Conservation (phyloP, 2,329 filamentous ascomycete genomes). For the Westerdykella sp. region DNA sequence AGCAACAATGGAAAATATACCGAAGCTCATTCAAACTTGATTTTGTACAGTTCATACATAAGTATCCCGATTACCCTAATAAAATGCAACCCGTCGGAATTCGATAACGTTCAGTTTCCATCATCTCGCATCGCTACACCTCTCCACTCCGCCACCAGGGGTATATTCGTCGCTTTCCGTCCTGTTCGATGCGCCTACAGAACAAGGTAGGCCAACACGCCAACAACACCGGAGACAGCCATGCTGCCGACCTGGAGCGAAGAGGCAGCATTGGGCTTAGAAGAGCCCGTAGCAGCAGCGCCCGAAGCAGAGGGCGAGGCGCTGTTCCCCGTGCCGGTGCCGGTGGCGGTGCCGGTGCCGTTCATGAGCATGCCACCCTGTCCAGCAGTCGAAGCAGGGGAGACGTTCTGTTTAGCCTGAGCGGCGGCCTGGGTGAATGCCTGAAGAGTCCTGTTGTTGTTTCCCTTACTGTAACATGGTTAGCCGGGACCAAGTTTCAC, state of each 20-base stretch:
- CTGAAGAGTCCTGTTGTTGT: slow-evolving; percentile 15
- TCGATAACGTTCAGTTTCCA: background rate
- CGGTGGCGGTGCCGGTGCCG: too few species aligned
- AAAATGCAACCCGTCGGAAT: background rate
- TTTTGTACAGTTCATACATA: background rate
- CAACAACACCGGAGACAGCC: slow-evolving; percentile 22
- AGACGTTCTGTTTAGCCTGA: slow-evolving; percentile 15
- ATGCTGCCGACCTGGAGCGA: slow-evolving; percentile 18
- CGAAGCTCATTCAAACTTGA: background rate
- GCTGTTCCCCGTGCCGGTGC: slow-evolving; percentile 2
- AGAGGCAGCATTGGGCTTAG: slow-evolving; percentile 21
- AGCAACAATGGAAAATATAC: too few species aligned
- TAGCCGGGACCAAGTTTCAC: slow-evolving; percentile 2
- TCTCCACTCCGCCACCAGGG: background rate
- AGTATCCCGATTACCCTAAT: background rate
- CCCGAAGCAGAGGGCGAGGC: slow-evolving; percentile 8
- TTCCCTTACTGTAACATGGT: slow-evolving; percentile 14
- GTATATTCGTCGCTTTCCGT: background rate
- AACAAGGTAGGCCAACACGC: slow-evolving; percentile 26
- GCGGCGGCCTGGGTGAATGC: slow-evolving; percentile 22
- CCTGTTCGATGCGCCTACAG: slow-evolving; percentile 15
- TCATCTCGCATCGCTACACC: background rate
- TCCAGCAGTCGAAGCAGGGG: slow-evolving; percentile 20
- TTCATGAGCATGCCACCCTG: slow-evolving; percentile 21
- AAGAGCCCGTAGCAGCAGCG: slow-evolving; percentile 7